phyloP scores from a whole-genome alignment of 2,329 filamentous ascomycete species.

The Aspergillus uvarum region DNA sequence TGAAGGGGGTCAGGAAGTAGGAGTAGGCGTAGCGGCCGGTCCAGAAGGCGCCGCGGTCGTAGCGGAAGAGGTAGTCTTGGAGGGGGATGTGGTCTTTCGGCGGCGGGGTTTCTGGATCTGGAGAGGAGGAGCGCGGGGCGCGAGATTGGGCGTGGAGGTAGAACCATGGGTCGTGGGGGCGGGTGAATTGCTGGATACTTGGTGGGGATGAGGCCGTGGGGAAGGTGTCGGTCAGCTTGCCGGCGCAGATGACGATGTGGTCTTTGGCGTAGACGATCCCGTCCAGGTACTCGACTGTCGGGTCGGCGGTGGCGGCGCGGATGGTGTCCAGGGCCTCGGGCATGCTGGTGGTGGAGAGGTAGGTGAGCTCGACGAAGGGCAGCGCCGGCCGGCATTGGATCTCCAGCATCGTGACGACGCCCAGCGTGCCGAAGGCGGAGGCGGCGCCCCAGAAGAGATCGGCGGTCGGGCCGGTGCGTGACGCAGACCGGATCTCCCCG shows the following conservation, averaged over 20 bases:
- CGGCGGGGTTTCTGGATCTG: neutral
- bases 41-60: slow-evolving; percentile 67
- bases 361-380: slow-evolving; percentile 61
- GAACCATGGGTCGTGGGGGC: slow-evolving; percentile 67
- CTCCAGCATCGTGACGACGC: slow-evolving; percentile 62
- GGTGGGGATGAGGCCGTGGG: slow-evolving; percentile 21
- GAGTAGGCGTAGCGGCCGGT: slow-evolving; percentile 60
- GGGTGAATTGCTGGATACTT: slow-evolving; percentile 52
- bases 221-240: slow-evolving; percentile 53
- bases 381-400: slow-evolving; percentile 55
- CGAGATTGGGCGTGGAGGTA: slow-evolving; percentile 60
- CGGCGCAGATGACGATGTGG: slow-evolving; percentile 61
- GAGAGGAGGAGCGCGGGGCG: neutral
- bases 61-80: slow-evolving; percentile 42
- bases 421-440: slow-evolving; percentile 60
- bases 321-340: slow-evolving; percentile 53
- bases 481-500: slow-evolving; percentile 55
- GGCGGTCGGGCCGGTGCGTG: slow-evolving; percentile 41
- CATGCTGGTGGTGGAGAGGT: slow-evolving; percentile 55
- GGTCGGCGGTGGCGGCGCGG: slow-evolving; percentile 44
- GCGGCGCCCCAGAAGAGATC: slow-evolving; percentile 62
- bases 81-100: slow-evolving; percentile 31
- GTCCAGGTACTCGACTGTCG: slow-evolving; percentile 64
- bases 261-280: slow-evolving; percentile 62
- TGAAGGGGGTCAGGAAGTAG: slow-evolving; percentile 63